Base-by-base conservation (phyloP, 441 rosid species). In the Mallotus repandus region DNA sequence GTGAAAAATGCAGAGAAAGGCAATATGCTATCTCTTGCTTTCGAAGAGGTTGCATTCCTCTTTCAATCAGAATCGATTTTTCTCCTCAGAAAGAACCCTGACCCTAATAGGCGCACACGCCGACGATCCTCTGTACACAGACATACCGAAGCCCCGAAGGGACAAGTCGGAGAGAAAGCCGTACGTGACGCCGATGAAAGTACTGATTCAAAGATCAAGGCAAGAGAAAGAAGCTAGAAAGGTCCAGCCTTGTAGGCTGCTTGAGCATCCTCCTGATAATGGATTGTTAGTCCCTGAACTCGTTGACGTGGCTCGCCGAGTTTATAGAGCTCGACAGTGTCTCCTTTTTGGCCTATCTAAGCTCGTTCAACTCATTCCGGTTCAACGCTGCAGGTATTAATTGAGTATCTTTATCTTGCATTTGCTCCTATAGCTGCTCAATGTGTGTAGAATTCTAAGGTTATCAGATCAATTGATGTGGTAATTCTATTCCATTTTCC, bases 81-180 rank as follows among this genome's bases (percentile, higher is more conserved):
- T 80, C 69, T 85, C 89, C 4, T 76, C 82, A 6, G 49, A 54
- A 49, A 66, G 38, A 66, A 8, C 80, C 19, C 74, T 73, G 49
- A 4, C 61, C 63, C 19, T 66, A 69, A 46, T 64, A 66, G 65
- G 16, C 18, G 50, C 43, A 7, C 79, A 68, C 5, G 50, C 63
- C n/a, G 70, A 75, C 13, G 87, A 88, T 78, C 84, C 86, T 80
- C 73, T 71, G 38, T 90, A 86, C 73, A 63, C 78, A n/a, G 97
- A 94, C 66, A 68, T 90, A 66, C 97, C 97, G 15, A 88, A 87
- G 77, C 93, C 89, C 10, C 86, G 81, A 35, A 68, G 81, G 75
- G 89, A 88, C 71, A 91, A 88, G 80, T 87, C 95, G 8, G 82
- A 88, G 87, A 89, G 98, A 79, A 94, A 92, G 76, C 95, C 95